phyloP scores from a whole-genome alignment of 805 yeast genomes.

The Yarrowia keelungensis region DNA sequence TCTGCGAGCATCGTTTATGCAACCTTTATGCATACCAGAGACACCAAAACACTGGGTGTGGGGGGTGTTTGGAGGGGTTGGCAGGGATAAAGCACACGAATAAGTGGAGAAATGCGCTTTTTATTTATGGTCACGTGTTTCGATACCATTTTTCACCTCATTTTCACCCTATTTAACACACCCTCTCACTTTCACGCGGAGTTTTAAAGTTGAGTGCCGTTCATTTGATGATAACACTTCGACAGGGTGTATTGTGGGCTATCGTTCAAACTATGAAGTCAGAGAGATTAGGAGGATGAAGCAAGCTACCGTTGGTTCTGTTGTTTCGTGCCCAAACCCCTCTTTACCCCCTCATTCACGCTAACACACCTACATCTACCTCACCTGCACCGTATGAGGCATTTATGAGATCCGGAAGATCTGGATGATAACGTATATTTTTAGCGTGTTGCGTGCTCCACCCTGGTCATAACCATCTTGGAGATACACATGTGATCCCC shows the following conservation, averaged over 20 bases:
- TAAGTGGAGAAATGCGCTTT: too few relatives aligned
- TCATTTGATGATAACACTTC: constrained; percentile 18
- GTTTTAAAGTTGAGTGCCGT: constrained; percentile 20
- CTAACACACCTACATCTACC: neutral
- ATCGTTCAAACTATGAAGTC: neutral
- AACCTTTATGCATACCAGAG: constrained; percentile 10
- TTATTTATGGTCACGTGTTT: too few relatives aligned
- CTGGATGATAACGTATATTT: neutral
- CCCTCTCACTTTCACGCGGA: constrained; percentile 1
- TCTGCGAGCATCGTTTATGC: constrained; percentile 12
- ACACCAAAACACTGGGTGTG: constrained; percentile 9
- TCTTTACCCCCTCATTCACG: too few relatives aligned
- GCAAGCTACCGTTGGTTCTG: too few relatives aligned
- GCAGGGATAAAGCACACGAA: too few relatives aligned
- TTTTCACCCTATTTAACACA: neutral
- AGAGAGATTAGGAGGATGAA: too few relatives aligned
- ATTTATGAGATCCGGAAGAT: neutral
- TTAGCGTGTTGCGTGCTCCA: neutral
- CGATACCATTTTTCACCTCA: too few relatives aligned
- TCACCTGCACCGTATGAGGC: neutral
- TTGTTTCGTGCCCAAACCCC: too few relatives aligned
- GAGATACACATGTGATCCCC: neutral
- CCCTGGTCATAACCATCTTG: neutral
- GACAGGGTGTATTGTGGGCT: constrained; percentile 12
- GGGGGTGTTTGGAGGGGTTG: neutral